Evolutionary conservation across 2,329 filamentous ascomycete species (phyloP).

Genomic region (Apiospora phragmitis): DNA sequence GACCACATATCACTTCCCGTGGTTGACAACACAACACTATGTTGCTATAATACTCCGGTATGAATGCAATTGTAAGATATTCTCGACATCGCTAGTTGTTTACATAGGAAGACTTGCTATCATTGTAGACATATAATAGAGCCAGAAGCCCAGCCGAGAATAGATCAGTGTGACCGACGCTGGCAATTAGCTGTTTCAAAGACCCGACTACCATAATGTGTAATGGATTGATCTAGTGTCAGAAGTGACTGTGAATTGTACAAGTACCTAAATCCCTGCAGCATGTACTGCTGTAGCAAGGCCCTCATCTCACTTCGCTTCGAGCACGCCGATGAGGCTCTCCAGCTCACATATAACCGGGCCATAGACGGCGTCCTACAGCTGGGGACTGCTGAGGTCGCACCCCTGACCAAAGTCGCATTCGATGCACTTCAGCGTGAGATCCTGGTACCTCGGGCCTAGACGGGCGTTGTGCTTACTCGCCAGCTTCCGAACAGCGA

Average conservation of each 20-base stretch:
- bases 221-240: no score
- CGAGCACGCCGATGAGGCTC: not conserved
- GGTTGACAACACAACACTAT: not conserved
- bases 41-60: not conserved
- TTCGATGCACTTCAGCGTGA: slow-evolving; percentile 15
- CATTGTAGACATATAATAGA: no score
- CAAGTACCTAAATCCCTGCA: not conserved
- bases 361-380: slow-evolving; percentile 14
- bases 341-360: slow-evolving; percentile 14
- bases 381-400: slow-evolving; percentile 9
- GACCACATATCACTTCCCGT: not conserved
- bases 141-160: no score
- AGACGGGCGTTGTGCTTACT: slow-evolving; percentile 5
- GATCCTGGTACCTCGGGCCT: slow-evolving; percentile 12
- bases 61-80: not conserved
- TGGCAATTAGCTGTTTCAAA: no score
- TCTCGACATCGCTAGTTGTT: no score
- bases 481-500: slow-evolving; percentile 3
- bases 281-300: not conserved
- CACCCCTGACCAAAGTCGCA: slow-evolving; percentile 18
- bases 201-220: no score
- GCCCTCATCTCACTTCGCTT: not conserved
- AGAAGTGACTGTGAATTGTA: no score
- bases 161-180: no score
- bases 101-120: no score